phyloP scores from a whole-genome alignment of 2,329 filamentous ascomycete species.

The Ophidiomyces ophidiicola region DNA sequence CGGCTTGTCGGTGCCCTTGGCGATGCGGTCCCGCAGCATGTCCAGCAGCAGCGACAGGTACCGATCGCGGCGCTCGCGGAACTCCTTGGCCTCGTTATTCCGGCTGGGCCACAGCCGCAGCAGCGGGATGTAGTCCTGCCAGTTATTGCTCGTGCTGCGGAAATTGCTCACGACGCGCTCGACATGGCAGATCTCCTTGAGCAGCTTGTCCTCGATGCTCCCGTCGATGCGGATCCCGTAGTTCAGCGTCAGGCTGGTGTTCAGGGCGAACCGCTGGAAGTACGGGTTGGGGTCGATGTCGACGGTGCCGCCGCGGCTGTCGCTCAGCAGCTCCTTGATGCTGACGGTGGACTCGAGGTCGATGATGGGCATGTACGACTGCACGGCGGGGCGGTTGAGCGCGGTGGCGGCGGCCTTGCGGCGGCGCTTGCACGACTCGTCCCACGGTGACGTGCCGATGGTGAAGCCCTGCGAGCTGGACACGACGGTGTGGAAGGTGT shows the following conservation, averaged over 20 bases:
- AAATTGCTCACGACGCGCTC: conserved; percentile 66
- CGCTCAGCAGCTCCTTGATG: conserved; percentile 57
- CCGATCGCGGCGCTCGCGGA: conserved; percentile 54
- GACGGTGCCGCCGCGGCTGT: conserved; percentile 48
- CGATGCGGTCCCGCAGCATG: conserved; percentile 50
- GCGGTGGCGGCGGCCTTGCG: conserved; percentile 70
- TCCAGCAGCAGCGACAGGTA: conserved; percentile 50
- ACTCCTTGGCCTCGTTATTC: conserved; percentile 52
- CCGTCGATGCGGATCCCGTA: conserved; percentile 67
- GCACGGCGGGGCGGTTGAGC: conserved; percentile 61
- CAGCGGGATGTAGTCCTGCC: conserved; percentile 72
- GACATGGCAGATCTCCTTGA: conserved; percentile 62
- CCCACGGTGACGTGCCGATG: conserved; percentile 73
- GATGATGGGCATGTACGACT: conserved; percentile 71
- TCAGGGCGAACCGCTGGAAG: conserved; percentile 64
- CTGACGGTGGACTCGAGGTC: conserved; percentile 62
- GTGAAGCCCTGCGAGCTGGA: conserved; percentile 68
- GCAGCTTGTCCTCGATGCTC: conserved; percentile 52
- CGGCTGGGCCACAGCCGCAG: conserved; percentile 52
- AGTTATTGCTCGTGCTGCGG: conserved; percentile 67
- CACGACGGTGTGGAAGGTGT: conserved; percentile 71
- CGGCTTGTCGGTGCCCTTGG: conserved; percentile 51
- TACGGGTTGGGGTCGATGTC: conserved; percentile 62
- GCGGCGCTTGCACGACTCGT: conserved; percentile 64
- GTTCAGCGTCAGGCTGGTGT: conserved; percentile 64